Percentiles rank a stretch among this genome's conserved stretches.
These are phyloP conservation scores for Fusarium verticillioides DNA, from an alignment of 2,329 filamentous ascomycete species.

Conservation along the genomic window DNA sequence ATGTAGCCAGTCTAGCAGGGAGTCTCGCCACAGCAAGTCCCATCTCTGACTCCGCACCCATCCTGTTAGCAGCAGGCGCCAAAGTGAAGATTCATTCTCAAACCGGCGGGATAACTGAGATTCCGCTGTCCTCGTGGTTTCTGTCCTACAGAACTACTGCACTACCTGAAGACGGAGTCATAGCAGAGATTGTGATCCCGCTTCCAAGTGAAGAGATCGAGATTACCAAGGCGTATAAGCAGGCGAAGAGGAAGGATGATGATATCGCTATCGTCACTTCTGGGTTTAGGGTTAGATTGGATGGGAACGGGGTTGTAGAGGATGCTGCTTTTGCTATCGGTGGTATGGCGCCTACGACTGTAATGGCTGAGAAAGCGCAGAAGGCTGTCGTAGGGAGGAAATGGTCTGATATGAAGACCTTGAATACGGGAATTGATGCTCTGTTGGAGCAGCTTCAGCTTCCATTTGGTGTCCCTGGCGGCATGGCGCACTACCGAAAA, in stretches of 20 bases:
- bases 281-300: background rate
- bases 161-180: background rate
- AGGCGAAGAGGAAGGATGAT: conserved; percentile 3
- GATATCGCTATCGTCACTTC: background rate
- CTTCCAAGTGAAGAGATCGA: background rate
- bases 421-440: background rate
- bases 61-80: background rate
- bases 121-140: background rate
- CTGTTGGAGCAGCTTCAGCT: background rate
- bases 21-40: conserved; percentile 4
- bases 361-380: background rate
- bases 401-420: background rate
- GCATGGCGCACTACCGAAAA: background rate
- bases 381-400: background rate
- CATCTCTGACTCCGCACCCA: background rate
- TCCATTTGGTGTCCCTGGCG: background rate
- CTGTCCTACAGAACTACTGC: background rate
- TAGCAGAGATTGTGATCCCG: background rate
- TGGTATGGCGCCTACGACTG: background rate
- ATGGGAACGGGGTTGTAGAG: background rate
- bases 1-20: background rate
- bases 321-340: background rate
- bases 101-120: accelerated
- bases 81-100: background rate
- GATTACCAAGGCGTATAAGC: background rate